Evolutionary conservation across 306 rosid genomes (phyloP), one percentile per base, ranked within the genome.

Genomic region (Cucumis cinereus): DNA sequence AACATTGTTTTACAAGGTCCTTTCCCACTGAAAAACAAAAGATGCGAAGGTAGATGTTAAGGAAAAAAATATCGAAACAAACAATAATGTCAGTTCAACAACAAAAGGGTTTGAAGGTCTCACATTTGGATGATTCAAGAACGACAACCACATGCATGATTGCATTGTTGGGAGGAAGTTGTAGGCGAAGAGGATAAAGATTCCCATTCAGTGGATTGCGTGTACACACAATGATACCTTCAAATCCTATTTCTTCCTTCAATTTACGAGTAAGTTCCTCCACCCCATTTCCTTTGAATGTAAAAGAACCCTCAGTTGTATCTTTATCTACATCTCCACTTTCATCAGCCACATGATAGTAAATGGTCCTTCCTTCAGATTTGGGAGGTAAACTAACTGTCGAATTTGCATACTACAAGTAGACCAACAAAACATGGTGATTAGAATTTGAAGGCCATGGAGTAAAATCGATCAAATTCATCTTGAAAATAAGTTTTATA

Each of bases 121-220:
- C 59, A 94, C 98, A 85, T 68, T 80, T 84, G 3, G 98, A 90
- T 23, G 82, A 75, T 0, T 88, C 82, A n/a, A 83, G 87, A 80
- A 94, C 89, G 63, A 89, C 80, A 38, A 91, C 81, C 73, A 94
- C 90, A 4, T 84, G 89, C 95, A 94, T 90, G 4, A 87, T 85
- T 0, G 86, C 88, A 81, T 83, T 91, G 87, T 91, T 90, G 4
- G 98, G 98, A 81, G 98, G 98, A 76, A 94, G 96, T 83, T 91
- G 96, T 90, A 94, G 85, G 24, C 90, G 93, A 82, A 94, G 96
- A 33, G 98, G 98, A 74, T 69, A 83, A 4, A 94, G 89, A 79
- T 87, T 88, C 36, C 89, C 86, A 79, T 90, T 91, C 85, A 94
- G 76, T 77, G 96, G 98, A 79, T 89, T 93, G 11, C 87, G 78